A percentile compares a stretch with the other conserved stretches of the same genome.
Evolutionary conservation across 495 filamentous ascomycete species (phyloP).

Genomic region (Sphaerosporella brunnea): DNA sequence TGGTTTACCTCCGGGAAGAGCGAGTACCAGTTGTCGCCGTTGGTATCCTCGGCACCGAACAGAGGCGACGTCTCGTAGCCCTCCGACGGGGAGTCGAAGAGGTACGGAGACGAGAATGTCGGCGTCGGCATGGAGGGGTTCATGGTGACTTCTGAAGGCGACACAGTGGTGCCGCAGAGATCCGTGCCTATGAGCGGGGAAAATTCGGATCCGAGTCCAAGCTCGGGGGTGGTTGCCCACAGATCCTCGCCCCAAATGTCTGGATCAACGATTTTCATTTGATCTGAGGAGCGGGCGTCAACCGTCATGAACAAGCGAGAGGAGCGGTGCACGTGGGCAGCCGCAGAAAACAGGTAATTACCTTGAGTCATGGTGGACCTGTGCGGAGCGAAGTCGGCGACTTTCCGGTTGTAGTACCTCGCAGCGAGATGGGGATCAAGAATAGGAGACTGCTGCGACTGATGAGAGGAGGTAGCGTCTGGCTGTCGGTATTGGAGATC

Average conservation of each 20-base stretch:
- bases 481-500: conserved; percentile 22
- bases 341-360: neutral
- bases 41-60: conserved; percentile 32
- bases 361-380: conserved; percentile 6
- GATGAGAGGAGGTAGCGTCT: neutral
- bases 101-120: conserved; percentile 67
- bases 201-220: conserved; percentile 29
- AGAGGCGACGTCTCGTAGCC: conserved; percentile 63
- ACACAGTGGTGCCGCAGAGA: conserved; percentile 43
- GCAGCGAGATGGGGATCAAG: conserved; percentile 34
- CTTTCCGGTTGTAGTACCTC: conserved; percentile 9
- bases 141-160: conserved; percentile 63
- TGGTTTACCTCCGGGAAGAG: conserved; percentile 45
- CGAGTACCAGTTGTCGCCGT: conserved; percentile 38
- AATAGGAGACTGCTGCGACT: conserved; percentile 34
- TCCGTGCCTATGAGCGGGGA: conserved; percentile 16
- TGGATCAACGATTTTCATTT: conserved; percentile 29
- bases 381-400: neutral
- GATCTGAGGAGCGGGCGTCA: conserved; percentile 7
- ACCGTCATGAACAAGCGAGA: neutral
- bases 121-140: conserved; percentile 70
- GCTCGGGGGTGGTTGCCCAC: conserved; percentile 26
- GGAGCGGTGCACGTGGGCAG: neutral
- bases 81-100: conserved; percentile 56
- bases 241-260: conserved; percentile 38